phyloP scores from a whole-genome alignment of 257 asterid genomes.

The Fraxinus americana region DNA sequence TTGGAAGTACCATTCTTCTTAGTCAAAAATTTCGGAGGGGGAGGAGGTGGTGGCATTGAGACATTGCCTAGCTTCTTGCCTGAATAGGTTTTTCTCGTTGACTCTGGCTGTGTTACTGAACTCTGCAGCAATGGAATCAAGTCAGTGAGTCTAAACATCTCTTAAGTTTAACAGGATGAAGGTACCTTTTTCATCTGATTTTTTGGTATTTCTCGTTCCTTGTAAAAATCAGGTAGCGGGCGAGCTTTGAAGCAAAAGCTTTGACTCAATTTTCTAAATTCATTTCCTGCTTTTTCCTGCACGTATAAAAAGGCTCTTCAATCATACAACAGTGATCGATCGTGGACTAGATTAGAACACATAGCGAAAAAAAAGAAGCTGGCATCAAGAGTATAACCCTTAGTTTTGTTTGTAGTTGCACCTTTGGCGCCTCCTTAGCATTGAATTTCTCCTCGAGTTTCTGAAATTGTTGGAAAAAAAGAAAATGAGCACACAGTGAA shows the following conservation, averaged over 20 bases:
- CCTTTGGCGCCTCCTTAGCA: slow-evolving; percentile 56
- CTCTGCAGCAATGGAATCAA: slow-evolving; percentile 37
- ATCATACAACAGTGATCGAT: background rate
- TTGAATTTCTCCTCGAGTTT: slow-evolving; percentile 90
- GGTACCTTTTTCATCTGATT: slow-evolving; percentile 45
- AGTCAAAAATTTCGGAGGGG: slow-evolving; percentile 40
- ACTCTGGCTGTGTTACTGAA: slow-evolving; percentile 41
- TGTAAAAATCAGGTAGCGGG: slow-evolving; percentile 72
- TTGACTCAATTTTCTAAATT: slow-evolving; percentile 61
- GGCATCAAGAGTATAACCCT: slow-evolving; percentile 47
- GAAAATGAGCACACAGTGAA: background rate
- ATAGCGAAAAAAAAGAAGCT: background rate
- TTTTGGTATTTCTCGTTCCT: slow-evolving; percentile 52
- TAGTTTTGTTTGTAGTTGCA: slow-evolving; percentile 54
- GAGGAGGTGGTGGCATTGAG: slow-evolving; percentile 58
- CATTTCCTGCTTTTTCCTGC: slow-evolving; percentile 86
- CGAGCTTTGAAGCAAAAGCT: slow-evolving; percentile 86
- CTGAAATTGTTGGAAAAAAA: slow-evolving; percentile 39
- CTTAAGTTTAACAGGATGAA: background rate
- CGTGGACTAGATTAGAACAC: background rate
- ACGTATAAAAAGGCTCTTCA: slow-evolving; percentile 15
- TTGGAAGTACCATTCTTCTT: slow-evolving; percentile 49
- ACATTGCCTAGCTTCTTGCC: slow-evolving; percentile 41
- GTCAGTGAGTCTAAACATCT: background rate
- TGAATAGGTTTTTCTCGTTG: slow-evolving; percentile 45